Percentiles rank a stretch among this genome's conserved stretches.
Conservation (phyloP, 148 eudicot genomes). For the Spergularia marina region DNA sequence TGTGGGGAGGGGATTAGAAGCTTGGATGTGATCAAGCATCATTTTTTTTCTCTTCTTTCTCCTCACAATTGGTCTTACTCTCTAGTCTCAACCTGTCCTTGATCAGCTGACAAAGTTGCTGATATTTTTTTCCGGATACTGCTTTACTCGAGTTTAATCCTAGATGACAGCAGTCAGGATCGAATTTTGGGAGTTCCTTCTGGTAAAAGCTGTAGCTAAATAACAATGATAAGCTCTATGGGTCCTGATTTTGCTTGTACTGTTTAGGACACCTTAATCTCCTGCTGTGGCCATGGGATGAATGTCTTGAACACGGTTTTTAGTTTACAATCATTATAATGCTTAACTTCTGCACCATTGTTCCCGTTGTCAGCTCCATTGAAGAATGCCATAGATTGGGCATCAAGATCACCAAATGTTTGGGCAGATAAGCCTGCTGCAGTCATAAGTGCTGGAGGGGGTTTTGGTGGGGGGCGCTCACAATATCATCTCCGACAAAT, state of each 20-base stretch:
- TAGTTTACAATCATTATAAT: background rate
- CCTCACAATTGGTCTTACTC: background rate
- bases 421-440: constrained; percentile 89
- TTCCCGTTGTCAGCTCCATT: constrained; percentile 47
- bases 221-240: background rate
- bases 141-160: background rate
- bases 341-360: background rate
- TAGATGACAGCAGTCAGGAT: background rate
- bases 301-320: background rate
- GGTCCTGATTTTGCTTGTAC: background rate
- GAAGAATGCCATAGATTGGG: constrained; percentile 90
- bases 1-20: no score
- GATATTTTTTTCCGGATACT: background rate
- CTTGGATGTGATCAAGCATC: background rate
- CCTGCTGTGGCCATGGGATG: background rate
- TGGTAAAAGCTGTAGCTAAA: background rate
- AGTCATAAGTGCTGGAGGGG: constrained; percentile 66
- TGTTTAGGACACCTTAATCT: background rate
- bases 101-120: background rate
- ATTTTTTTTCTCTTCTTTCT: background rate
- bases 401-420: constrained; percentile 76
- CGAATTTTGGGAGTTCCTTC: background rate
- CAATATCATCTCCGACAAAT: constrained; percentile 85
- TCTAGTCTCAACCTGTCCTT: background rate
- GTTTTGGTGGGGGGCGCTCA: constrained; percentile 59